Percentiles rank a stretch among this genome's conserved stretches.
Conservation (phyloP, 78 protist species). For the Goniomonas avonlea region DNA sequence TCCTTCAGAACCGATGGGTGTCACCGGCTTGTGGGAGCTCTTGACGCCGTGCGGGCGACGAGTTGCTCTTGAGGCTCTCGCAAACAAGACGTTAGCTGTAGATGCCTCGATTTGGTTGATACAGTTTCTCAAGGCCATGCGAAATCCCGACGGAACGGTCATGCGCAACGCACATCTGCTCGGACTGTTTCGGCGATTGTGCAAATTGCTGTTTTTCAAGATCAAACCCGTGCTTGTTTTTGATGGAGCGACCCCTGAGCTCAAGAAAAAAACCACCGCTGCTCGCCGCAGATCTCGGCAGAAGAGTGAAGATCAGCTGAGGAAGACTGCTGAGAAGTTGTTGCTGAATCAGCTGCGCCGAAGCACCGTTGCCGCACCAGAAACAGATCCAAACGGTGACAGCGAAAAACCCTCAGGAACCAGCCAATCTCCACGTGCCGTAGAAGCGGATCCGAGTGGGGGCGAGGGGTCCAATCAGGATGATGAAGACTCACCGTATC, state of each 20-base stretch:
- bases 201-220: slow-evolving; percentile 36
- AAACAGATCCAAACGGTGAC: too few species aligned
- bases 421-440: too few species aligned
- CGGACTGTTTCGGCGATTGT: slow-evolving; percentile 41
- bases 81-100: slow-evolving; percentile 31
- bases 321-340: not conserved
- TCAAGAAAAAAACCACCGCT: not conserved
- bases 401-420: too few species aligned
- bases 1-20: slow-evolving; percentile 73
- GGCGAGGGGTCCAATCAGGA: too few species aligned
- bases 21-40: slow-evolving; percentile 54
- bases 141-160: slow-evolving; percentile 24
- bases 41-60: slow-evolving; percentile 35
- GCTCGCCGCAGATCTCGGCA: not conserved
- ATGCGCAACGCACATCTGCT: slow-evolving; percentile 50
- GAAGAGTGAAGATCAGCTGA: not conserved
- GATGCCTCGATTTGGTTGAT: slow-evolving; percentile 56
- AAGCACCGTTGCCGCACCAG: too few species aligned
- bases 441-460: too few species aligned
- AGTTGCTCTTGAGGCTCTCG: slow-evolving; percentile 27
- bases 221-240: slow-evolving; percentile 59
- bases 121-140: slow-evolving; percentile 48
- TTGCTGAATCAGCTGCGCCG: slow-evolving; percentile 23
- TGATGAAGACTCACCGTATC: too few species aligned
- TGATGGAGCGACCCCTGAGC: slow-evolving; percentile 38